phyloP scores from a whole-genome alignment of 345 rosid species.

The Geranium brycei region DNA sequence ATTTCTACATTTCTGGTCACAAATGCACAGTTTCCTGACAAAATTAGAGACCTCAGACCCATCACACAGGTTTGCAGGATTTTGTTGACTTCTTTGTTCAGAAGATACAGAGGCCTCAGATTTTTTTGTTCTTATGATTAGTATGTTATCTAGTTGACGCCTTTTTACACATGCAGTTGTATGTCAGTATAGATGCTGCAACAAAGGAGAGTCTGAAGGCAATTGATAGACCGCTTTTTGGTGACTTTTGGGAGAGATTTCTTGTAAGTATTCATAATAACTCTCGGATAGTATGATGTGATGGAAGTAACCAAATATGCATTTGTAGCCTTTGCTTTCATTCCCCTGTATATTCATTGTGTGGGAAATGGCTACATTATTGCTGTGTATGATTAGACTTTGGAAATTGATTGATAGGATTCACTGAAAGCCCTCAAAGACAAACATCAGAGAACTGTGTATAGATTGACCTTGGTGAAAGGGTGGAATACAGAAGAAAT shows the following conservation, averaged over 20 bases:
- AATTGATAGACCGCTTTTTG: constrained; percentile 89
- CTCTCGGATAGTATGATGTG: neutral
- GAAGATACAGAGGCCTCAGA: neutral
- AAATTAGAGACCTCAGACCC: constrained; percentile 65
- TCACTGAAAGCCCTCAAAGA: constrained; percentile 68
- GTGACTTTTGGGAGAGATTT: constrained; percentile 95
- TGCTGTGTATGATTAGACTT: no score
- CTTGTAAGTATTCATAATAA: constrained; percentile 37
- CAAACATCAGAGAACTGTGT: constrained; percentile 83
- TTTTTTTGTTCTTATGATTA: neutral
- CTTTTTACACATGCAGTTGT: constrained; percentile 48
- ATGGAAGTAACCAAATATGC: neutral
- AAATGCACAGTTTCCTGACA: constrained; percentile 96
- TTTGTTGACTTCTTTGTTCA: constrained; percentile 1
- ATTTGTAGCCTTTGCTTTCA: neutral
- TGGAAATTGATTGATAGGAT: constrained; percentile 30
- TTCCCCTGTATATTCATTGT: no score
- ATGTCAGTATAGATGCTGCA: constrained; percentile 97
- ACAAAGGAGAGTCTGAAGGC: constrained; percentile 94
- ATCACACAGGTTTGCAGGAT: constrained; percentile 61
- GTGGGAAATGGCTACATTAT: no score
- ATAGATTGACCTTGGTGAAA: constrained; percentile 86
- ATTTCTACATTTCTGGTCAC: constrained; percentile 92
- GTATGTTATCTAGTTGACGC: neutral
- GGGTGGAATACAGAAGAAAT: constrained; percentile 92